Conservation (phyloP, 2,329 filamentous ascomycete species). For the Fonsecaea multimorphosa region DNA sequence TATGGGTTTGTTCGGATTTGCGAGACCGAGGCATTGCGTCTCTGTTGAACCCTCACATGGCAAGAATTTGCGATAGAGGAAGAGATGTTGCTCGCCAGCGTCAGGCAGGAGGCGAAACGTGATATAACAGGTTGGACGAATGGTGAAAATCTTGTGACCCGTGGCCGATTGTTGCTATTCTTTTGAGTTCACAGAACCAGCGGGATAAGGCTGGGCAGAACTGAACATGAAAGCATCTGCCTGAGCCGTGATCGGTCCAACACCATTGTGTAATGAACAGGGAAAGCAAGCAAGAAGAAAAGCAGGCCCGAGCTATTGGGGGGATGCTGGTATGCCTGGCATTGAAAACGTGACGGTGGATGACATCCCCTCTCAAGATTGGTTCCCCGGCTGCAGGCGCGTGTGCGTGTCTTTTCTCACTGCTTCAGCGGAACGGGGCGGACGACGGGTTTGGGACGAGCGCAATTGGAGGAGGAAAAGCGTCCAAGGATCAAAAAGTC, state of each 20-base stretch:
- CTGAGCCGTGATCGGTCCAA: not conserved
- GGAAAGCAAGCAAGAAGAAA: conserved; percentile 2
- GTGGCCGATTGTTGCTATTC: not conserved
- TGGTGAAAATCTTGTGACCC: not conserved
- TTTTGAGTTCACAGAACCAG: not conserved
- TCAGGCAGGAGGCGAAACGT: not conserved
- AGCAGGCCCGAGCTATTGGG: conserved; percentile 4
- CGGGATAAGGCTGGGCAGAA: not conserved
- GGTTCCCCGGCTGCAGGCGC: conserved; percentile 9
- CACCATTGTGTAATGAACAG: not conserved
- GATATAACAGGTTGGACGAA: not conserved
- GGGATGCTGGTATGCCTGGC: conserved; percentile 17
- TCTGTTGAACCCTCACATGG: not conserved
- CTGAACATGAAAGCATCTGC: not conserved
- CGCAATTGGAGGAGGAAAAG: not conserved
- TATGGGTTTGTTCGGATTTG: conserved; percentile 2
- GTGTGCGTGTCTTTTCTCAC: not conserved
- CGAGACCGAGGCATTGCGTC: conserved; percentile 18
- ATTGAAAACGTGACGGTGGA: conserved; percentile 21
- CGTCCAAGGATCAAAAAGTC: conserved; percentile 2
- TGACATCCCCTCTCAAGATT: conserved; percentile 10
- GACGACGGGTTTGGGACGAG: not conserved
- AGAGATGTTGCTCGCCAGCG: not conserved
- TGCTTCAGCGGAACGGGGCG: not conserved
- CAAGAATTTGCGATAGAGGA: not conserved